A percentile compares a stretch with the other conserved stretches of the same genome.
These are phyloP conservation scores for Colletotrichum sansevieriae DNA, from an alignment of 2,329 filamentous ascomycete genomes.

Conservation along the genomic window DNA sequence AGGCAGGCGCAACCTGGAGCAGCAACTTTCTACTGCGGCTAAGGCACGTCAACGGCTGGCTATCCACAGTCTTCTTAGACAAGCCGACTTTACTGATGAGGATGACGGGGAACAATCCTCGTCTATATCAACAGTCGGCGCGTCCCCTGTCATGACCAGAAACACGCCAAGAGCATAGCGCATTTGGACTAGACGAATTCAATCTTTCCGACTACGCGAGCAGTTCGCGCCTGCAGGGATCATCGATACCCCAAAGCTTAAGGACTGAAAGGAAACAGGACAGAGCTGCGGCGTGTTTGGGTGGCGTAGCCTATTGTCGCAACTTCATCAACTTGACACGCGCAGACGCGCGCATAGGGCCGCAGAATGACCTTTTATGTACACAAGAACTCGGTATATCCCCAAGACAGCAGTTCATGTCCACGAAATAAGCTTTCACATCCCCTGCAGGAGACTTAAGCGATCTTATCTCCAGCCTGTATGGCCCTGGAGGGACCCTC, in stretches of 20 bases:
- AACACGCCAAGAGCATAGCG: not conserved
- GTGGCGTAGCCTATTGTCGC: conserved; percentile 2
- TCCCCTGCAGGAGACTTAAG: conserved; percentile 1
- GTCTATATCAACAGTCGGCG: not conserved
- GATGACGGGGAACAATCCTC: conserved; percentile 42
- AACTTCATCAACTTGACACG: not conserved
- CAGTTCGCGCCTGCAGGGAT: not conserved
- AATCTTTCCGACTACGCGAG: not conserved
- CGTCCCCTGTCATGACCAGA: conserved; percentile 22
- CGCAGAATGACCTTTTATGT: not conserved
- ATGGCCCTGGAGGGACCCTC: conserved; percentile 6
- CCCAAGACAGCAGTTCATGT: conserved; percentile 11
- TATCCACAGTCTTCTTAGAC: conserved; percentile 48
- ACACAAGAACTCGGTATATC: not conserved
- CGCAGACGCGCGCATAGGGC: not conserved
- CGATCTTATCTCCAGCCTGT: not conserved
- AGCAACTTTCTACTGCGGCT: conserved; percentile 43
- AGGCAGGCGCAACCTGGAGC: conserved; percentile 21
- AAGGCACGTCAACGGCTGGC: conserved; percentile 45
- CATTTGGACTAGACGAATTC: not conserved
- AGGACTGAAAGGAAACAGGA: not conserved
- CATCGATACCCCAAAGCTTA: not conserved
- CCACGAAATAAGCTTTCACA: conserved; percentile 19
- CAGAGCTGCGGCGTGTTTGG: not conserved
- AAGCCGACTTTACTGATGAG: conserved; percentile 46